Conservation (phyloP, 1,284 basidiomycete genomes). For the Hypsizygus ulmarius region DNA sequence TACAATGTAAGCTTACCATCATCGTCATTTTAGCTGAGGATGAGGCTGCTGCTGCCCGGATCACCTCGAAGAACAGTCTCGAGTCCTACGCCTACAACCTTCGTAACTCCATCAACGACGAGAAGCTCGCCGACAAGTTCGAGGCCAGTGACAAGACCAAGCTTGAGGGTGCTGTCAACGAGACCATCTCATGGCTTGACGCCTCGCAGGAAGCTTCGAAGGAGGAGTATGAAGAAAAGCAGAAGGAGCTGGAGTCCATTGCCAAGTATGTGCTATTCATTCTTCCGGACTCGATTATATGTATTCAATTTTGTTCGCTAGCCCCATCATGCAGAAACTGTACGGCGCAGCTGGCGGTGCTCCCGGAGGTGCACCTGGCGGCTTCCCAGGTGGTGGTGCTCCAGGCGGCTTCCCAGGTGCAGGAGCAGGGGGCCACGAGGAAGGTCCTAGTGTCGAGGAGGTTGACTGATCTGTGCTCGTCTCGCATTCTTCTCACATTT, state of each 20-base stretch:
- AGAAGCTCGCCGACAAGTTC: conserved; percentile 88
- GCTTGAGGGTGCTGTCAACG: conserved; percentile 82
- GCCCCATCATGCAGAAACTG: conserved; percentile 92
- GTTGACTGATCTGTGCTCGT: conserved; percentile 56
- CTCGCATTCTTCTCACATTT: background rate
- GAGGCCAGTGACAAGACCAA: conserved; percentile 86
- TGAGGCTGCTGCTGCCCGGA: conserved; percentile 79
- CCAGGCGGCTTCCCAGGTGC: conserved; percentile 55
- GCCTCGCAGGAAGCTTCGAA: conserved; percentile 86
- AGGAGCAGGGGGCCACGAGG: conserved; percentile 44
- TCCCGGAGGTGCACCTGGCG: conserved; percentile 52
- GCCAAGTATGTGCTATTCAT: conserved; percentile 53
- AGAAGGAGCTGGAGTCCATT: conserved; percentile 92
- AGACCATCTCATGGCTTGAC: conserved; percentile 90
- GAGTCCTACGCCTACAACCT: conserved; percentile 98
- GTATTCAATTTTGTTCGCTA: conserved; percentile 14
- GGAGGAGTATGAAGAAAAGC: conserved; percentile 94
- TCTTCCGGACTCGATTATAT: background rate
- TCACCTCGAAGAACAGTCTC: conserved; percentile 83
- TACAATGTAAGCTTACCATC: conserved; percentile 24
- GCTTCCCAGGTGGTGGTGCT: conserved; percentile 49
- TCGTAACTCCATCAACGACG: conserved; percentile 84
- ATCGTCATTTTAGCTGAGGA: conserved; percentile 59
- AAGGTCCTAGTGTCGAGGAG: conserved; percentile 88
- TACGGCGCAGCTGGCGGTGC: conserved; percentile 66